These are phyloP conservation scores for Penicillium sclerotiorum DNA, from an alignment of 2,329 filamentous ascomycete species.

Conservation along the genomic window DNA sequence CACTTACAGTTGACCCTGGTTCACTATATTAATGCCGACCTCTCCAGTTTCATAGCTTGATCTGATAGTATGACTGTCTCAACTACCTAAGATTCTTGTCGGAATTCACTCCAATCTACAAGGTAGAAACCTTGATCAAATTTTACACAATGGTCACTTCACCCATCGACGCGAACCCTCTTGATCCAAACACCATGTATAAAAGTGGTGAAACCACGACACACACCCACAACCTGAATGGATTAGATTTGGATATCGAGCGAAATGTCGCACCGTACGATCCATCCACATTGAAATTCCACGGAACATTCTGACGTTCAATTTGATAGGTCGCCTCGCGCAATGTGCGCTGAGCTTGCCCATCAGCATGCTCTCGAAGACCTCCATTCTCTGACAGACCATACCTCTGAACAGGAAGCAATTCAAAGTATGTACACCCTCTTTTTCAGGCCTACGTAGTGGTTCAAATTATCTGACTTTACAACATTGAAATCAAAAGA, in stretches of 20 bases:
- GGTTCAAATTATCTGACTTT: too few species aligned
- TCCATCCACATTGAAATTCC: not conserved
- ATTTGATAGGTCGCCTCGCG: conserved; percentile 17
- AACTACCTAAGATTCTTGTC: too few species aligned
- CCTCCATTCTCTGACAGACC: conserved; percentile 21
- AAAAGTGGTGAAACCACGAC: conserved; percentile 2
- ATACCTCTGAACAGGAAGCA: conserved; percentile 12
- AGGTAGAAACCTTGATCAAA: too few species aligned
- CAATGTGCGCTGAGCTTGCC: conserved; percentile 23
- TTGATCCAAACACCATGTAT: conserved; percentile 21
- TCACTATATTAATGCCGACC: not conserved
- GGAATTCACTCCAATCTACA: too few species aligned
- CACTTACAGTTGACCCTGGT: not conserved
- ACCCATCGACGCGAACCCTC: conserved; percentile 18
- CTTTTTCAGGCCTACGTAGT: too few species aligned
- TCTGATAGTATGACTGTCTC: too few species aligned
- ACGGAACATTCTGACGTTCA: not conserved
- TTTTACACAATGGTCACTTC: conserved; percentile 19
- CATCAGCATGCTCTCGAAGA: conserved; percentile 25
- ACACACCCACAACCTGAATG: conserved; percentile 8
- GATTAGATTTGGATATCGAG: conserved; percentile 13
- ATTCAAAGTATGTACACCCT: conserved; percentile 4
- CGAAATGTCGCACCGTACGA: conserved; percentile 26
- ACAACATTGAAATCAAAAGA: not conserved
- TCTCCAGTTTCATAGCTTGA: not conserved